Evolutionary conservation across 2,329 filamentous ascomycete genomes (phyloP).

Genomic region (Alternaria viburni): DNA sequence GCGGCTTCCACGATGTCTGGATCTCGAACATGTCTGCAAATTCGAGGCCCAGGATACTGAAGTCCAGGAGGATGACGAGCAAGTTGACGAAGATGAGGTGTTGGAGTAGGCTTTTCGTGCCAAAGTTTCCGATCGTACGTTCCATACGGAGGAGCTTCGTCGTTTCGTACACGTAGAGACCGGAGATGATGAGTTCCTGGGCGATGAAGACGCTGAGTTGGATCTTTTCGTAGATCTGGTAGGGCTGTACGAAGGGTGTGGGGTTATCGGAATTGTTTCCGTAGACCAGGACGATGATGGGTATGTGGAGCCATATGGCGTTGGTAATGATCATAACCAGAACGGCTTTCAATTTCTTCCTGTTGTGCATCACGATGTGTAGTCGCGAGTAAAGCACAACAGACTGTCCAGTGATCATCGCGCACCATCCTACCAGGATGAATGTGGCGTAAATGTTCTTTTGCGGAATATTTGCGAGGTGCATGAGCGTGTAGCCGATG

Average conservation of each 20-base stretch:
- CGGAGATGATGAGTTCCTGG: constrained; percentile 47
- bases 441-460: constrained; percentile 44
- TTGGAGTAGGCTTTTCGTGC: constrained; percentile 16
- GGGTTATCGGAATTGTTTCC: constrained; percentile 52
- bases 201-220: constrained; percentile 49
- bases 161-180: constrained; percentile 60
- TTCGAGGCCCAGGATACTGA: constrained; percentile 28
- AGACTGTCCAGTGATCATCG: constrained; percentile 66
- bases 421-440: constrained; percentile 62
- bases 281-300: constrained; percentile 60
- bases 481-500: constrained; percentile 52
- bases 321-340: constrained; percentile 64
- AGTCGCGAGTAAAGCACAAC: constrained; percentile 67
- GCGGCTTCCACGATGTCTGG: constrained; percentile 42
- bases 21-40: constrained; percentile 26
- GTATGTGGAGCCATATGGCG: constrained; percentile 59
- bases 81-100: constrained; percentile 32
- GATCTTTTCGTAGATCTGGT: constrained; percentile 50
- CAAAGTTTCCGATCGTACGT: constrained; percentile 19
- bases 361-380: constrained; percentile 62
- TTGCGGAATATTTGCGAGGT: constrained; percentile 42
- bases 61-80: constrained; percentile 30
- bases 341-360: constrained; percentile 54
- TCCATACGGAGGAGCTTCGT: constrained; percentile 22
- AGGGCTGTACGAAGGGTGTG: constrained; percentile 33